Conservation (phyloP, 148 eudicot genomes). For the Fagopyrum esculentum region DNA sequence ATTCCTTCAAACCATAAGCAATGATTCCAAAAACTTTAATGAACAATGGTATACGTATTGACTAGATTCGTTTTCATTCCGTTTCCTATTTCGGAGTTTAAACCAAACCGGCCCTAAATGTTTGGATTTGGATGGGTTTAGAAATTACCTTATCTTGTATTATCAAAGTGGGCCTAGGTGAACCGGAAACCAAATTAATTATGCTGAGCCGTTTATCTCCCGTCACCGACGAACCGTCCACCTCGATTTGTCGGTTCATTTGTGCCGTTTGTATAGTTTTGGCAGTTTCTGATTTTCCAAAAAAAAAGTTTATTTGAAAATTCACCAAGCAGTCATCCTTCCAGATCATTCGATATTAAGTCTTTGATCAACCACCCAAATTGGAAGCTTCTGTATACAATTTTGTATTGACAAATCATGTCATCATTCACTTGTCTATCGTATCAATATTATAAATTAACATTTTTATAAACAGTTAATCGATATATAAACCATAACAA, state of each 20-base stretch:
- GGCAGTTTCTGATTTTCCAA: background rate
- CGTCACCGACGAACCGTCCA: slow-evolving; percentile 9
- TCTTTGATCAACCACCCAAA: background rate
- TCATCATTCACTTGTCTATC: background rate
- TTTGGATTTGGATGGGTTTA: background rate
- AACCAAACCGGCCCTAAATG: too few relatives aligned
- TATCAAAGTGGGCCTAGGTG: background rate
- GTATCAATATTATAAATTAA: background rate
- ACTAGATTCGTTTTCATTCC: too few relatives aligned
- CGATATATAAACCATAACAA: too few relatives aligned
- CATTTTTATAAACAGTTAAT: too few relatives aligned
- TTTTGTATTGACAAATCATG: background rate
- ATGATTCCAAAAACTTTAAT: too few relatives aligned
- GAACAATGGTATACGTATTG: too few relatives aligned
- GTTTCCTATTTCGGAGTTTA: too few relatives aligned
- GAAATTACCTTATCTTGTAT: too few relatives aligned
- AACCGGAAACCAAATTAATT: background rate
- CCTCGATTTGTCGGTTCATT: background rate
- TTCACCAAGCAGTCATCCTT: background rate
- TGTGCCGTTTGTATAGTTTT: background rate
- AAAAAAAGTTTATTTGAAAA: background rate
- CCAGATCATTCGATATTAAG: background rate
- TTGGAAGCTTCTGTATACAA: background rate
- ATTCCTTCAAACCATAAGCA: too few relatives aligned
- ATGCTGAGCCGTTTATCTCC: background rate